Percentiles rank a stretch among this genome's conserved stretches.
Conservation (phyloP, 306 rosid genomes). For the Lathyrus tuberosus region DNA sequence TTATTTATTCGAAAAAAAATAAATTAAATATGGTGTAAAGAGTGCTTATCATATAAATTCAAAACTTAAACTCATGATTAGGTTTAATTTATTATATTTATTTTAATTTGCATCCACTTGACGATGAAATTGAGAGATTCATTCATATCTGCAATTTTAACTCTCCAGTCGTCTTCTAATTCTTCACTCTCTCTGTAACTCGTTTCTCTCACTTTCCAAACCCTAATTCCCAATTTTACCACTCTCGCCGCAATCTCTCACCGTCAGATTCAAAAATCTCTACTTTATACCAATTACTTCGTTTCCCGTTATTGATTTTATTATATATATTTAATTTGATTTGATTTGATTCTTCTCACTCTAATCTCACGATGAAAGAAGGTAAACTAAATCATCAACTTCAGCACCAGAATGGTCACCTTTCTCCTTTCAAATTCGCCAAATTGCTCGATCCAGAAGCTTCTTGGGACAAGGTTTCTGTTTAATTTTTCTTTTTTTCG, state of each 20-base stretch:
- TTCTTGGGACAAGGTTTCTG: slow-evolving; percentile 93
- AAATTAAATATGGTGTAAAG: too few species aligned
- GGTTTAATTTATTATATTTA: too few species aligned
- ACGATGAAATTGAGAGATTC: not conserved
- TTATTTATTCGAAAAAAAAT: too few species aligned
- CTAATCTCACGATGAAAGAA: slow-evolving; percentile 74
- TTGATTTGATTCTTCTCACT: not conserved
- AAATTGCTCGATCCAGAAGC: slow-evolving; percentile 96
- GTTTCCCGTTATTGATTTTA: not conserved
- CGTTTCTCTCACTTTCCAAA: slow-evolving; percentile 31
- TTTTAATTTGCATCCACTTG: not conserved
- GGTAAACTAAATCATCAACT: slow-evolving; percentile 64
- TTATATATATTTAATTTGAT: not conserved
- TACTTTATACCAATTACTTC: slow-evolving; percentile 22
- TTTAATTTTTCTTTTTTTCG: slow-evolving; percentile 11
- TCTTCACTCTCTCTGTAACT: slow-evolving; percentile 8
- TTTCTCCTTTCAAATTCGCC: slow-evolving; percentile 85
- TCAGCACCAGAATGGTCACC: slow-evolving; percentile 89
- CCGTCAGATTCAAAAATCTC: slow-evolving; percentile 18
- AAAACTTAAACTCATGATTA: not conserved
- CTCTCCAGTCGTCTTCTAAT: not conserved
- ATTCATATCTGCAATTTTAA: slow-evolving; percentile 6
- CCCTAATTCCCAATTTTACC: slow-evolving; percentile 48
- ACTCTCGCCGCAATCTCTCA: not conserved
- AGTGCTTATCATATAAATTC: not conserved